Percentiles rank a stretch among this genome's conserved stretches.
Evolutionary conservation across 768 basidiomycete species (phyloP).

Genomic region (Russula abietina): DNA sequence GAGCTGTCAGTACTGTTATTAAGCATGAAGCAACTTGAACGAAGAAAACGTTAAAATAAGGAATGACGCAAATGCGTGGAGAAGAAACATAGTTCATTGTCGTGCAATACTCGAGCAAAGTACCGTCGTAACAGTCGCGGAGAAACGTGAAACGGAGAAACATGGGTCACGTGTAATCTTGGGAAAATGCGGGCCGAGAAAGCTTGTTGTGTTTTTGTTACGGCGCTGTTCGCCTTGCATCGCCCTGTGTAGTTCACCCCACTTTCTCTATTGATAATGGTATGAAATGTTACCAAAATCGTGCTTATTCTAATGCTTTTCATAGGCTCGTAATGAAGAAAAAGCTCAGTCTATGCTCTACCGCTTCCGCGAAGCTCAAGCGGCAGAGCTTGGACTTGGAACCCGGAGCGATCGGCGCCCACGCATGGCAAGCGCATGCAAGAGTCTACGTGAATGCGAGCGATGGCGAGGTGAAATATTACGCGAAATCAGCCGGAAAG

Average conservation of each 20-base stretch:
- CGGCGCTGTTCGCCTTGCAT: too few relatives aligned
- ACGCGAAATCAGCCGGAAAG: constrained; percentile 91
- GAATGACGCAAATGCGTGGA: too few relatives aligned
- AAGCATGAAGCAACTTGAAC: too few relatives aligned
- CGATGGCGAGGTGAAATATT: constrained; percentile 94
- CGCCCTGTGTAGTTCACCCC: too few relatives aligned
- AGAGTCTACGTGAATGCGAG: constrained; percentile 89
- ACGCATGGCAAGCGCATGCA: constrained; percentile 86
- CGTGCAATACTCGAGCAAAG: too few relatives aligned
- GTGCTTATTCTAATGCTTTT: neutral
- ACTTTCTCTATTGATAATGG: neutral
- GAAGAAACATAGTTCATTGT: too few relatives aligned
- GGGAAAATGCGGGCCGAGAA: too few relatives aligned
- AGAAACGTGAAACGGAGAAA: too few relatives aligned
- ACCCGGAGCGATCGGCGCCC: constrained; percentile 81
- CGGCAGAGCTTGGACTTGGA: constrained; percentile 88
- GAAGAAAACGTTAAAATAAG: too few relatives aligned
- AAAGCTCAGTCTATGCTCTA: constrained; percentile 95
- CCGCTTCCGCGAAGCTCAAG: constrained; percentile 95
- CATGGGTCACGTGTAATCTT: too few relatives aligned
- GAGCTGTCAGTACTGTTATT: too few relatives aligned
- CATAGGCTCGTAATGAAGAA: constrained; percentile 93
- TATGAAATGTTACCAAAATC: neutral
- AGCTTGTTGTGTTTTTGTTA: neutral
- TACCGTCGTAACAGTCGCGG: too few relatives aligned